phyloP scores from a whole-genome alignment of 2,329 filamentous ascomycete species.

The Leptographium flavum region DNA sequence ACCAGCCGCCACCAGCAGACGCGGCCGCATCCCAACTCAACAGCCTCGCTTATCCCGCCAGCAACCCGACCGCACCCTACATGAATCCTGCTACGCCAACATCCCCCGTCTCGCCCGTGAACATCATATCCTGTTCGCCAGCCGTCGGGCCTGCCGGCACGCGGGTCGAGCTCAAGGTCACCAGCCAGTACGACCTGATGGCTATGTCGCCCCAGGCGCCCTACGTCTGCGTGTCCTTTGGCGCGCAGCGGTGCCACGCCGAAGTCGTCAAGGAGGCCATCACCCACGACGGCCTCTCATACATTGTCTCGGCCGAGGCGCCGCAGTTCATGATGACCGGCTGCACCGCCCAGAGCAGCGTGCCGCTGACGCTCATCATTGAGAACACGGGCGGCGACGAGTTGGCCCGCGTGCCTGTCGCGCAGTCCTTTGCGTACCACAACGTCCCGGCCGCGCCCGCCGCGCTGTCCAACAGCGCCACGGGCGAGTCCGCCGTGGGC shows the following conservation, averaged over 20 bases:
- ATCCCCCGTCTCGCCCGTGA: slow-evolving; percentile 25
- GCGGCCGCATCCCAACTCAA: slow-evolving; percentile 38
- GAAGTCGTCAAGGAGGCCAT: slow-evolving; percentile 41
- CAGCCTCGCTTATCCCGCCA: slow-evolving; percentile 42
- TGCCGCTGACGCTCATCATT: slow-evolving; percentile 40
- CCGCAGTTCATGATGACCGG: slow-evolving; percentile 44
- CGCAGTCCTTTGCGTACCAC: slow-evolving; percentile 30
- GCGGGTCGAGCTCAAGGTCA: slow-evolving; percentile 59
- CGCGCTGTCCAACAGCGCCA: slow-evolving; percentile 1
- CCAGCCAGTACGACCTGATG: slow-evolving; percentile 58
- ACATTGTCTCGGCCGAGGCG: slow-evolving; percentile 57
- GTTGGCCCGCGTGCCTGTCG: slow-evolving; percentile 32
- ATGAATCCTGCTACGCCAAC: slow-evolving; percentile 21
- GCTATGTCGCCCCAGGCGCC: slow-evolving; percentile 38
- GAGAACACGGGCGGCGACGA: slow-evolving; percentile 38
- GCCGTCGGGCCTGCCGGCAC: slow-evolving; percentile 53
- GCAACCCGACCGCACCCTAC: slow-evolving; percentile 44
- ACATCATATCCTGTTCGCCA: slow-evolving; percentile 55
- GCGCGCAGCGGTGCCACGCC: slow-evolving; percentile 57
- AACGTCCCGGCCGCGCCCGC: slow-evolving; percentile 17
- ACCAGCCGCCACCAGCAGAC: slow-evolving; percentile 31
- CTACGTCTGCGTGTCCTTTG: slow-evolving; percentile 58
- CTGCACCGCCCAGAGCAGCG: slow-evolving; percentile 29
- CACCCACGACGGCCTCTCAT: slow-evolving; percentile 41
- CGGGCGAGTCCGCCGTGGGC: slow-evolving; percentile 10